These are phyloP conservation scores for Exobasidium cylindrosporum DNA, from an alignment of 1,284 basidiomycete species.

Conservation along the genomic window DNA sequence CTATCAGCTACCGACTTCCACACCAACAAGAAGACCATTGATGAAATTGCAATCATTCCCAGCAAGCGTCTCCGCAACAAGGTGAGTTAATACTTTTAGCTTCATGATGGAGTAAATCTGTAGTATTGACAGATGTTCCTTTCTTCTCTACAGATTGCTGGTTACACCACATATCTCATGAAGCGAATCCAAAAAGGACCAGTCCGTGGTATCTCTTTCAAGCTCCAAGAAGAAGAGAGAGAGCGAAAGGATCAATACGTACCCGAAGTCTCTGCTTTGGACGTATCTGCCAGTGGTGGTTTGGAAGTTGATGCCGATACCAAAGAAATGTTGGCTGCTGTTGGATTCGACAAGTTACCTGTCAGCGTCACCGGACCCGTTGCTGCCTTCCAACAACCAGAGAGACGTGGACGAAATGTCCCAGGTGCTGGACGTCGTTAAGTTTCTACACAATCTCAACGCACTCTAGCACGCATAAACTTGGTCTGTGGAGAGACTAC, in stretches of 20 bases:
- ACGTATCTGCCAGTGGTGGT: slow-evolving; percentile 47
- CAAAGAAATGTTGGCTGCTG: slow-evolving; percentile 53
- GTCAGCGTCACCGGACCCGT: slow-evolving; percentile 52
- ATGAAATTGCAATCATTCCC: slow-evolving; percentile 86
- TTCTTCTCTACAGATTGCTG: slow-evolving; percentile 65
- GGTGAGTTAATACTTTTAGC: slow-evolving; percentile 48
- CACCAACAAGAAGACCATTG: slow-evolving; percentile 99
- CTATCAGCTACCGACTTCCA: slow-evolving; percentile 48
- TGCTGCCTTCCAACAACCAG: slow-evolving; percentile 47
- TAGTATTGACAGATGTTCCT: too few relatives aligned
- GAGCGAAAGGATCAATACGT: slow-evolving; percentile 72
- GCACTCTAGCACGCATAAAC: neutral
- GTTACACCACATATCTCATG: slow-evolving; percentile 99
- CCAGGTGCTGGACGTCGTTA: slow-evolving; percentile 49
- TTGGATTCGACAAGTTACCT: slow-evolving; percentile 54
- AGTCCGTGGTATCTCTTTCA: slow-evolving; percentile 99
- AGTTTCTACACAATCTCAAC: neutral
- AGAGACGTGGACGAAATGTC: slow-evolving; percentile 52
- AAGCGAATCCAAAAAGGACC: slow-evolving; percentile 99
- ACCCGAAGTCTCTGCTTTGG: slow-evolving; percentile 55
- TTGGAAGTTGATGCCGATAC: slow-evolving; percentile 56
- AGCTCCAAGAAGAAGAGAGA: slow-evolving; percentile 99
- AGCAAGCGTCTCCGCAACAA: slow-evolving; percentile 99
- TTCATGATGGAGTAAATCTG: too few relatives aligned
- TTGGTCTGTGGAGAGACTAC: too few relatives aligned